Evolutionary conservation across 2,329 filamentous ascomycete species (phyloP), one percentile per base, ranked within the genome.

Genomic region (Paecilomyces sp.): DNA sequence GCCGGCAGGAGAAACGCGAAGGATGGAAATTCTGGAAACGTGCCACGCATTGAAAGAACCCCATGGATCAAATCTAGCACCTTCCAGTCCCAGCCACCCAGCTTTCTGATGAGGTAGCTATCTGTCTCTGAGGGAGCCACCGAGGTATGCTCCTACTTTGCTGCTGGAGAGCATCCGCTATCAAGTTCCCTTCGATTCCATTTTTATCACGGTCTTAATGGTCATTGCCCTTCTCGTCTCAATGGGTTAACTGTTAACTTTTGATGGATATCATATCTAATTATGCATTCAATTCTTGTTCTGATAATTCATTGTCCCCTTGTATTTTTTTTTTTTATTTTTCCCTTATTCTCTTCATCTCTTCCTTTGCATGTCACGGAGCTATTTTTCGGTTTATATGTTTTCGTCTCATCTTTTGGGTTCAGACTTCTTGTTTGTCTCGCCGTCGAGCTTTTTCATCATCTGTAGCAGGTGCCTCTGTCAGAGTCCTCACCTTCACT

Each of bases 21-120:
- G 89, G 89, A 2, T 94, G 90, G 90, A 92, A 92, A 71, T 94
- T 93, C 72, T 94, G 91, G 91, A 85, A 84, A 64, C 74, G 74
- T 54, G 69, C 68, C 7, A 8, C 28, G 13, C 22, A n/a, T 22
- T 53, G 22, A 53, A 53, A 1, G n/a, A 22, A 47, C 15, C 15
- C 18, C n/a, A 6, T 18, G 15, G 13, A 13, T 18, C 22, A 22
- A 22, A 22, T 22, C 22, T 22, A 22, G 22, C 22, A 36, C 9
- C 11, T 36, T 41, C 18, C 15, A 15, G 13, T 15, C 11, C 3
- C 13, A 41, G 36, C 36, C 13, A 41, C 22, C 22, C n/a, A 47
- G 36, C n/a, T 9, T 18, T 18, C 15, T 18, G n/a, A 8, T 47
- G n/a, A 47, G n/a, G 18, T n/a, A 47, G 7, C n/a, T 18, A 1